Percentiles rank a stretch among this genome's conserved stretches.
phyloP scores from a whole-genome alignment of 306 rosid species.

The Cicer arietinum region DNA sequence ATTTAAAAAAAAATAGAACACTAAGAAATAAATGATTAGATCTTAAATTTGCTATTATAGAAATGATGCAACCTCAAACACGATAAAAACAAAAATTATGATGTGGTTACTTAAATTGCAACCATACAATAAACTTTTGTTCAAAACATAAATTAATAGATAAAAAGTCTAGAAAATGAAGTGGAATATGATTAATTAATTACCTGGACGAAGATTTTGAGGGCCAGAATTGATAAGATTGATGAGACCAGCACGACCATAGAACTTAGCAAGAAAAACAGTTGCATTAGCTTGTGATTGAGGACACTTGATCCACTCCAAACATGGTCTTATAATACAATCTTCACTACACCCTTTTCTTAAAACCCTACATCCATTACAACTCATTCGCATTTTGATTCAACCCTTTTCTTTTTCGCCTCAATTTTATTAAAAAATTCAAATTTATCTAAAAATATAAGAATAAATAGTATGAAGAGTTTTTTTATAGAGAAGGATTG shows the following conservation, averaged over 20 bases:
- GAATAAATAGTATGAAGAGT: not conserved
- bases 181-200: not conserved
- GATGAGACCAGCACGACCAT: slow-evolving; percentile 97
- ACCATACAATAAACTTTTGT: no score
- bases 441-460: not conserved
- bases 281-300: slow-evolving; percentile 95
- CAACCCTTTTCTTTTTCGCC: not conserved
- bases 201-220: slow-evolving; percentile 85
- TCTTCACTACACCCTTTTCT: slow-evolving; percentile 92
- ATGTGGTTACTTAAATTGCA: no score
- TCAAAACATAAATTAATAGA: no score
- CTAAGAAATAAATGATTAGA: not conserved
- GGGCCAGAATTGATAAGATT: slow-evolving; percentile 91
- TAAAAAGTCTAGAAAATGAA: no score
- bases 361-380: slow-evolving; percentile 89
- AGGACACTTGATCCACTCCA: slow-evolving; percentile 84
- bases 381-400: slow-evolving; percentile 88
- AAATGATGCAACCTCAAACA: no score
- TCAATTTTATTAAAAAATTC: not conserved
- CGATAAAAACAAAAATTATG: no score
- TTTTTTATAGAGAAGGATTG: not conserved
- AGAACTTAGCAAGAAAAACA: slow-evolving; percentile 90
- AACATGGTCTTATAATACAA: slow-evolving; percentile 88
- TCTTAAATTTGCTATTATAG: no score
- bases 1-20: not conserved